Conservation (phyloP, 2,329 filamentous ascomycete genomes). For the Fusarium virguliforme region DNA sequence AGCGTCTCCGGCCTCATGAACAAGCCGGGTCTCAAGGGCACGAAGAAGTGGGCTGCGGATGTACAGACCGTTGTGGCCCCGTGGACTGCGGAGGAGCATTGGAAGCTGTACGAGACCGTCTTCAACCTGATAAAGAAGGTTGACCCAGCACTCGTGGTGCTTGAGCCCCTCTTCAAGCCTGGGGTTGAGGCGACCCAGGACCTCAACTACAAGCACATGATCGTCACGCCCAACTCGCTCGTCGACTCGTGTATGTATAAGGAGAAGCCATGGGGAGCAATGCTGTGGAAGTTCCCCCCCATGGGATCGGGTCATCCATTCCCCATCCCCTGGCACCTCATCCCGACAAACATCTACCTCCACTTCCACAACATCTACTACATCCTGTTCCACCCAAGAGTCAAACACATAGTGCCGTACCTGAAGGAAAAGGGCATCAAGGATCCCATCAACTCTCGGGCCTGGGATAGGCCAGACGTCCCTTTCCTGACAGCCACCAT, state of each 20-base stretch:
- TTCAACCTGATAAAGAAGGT: slow-evolving; percentile 51
- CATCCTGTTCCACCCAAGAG: slow-evolving; percentile 24
- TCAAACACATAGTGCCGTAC: slow-evolving; percentile 51
- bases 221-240: slow-evolving; percentile 63
- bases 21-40: slow-evolving; percentile 43
- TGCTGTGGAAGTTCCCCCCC: slow-evolving; percentile 60
- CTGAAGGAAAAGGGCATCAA: slow-evolving; percentile 51
- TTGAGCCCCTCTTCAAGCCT: slow-evolving; percentile 54
- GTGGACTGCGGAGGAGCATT: slow-evolving; percentile 54
- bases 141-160: slow-evolving; percentile 53
- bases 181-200: slow-evolving; percentile 46
- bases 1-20: slow-evolving; percentile 37
- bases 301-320: slow-evolving; percentile 61
- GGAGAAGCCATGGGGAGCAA: slow-evolving; percentile 60
- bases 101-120: slow-evolving; percentile 49
- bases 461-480: slow-evolving; percentile 44
- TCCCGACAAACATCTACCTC: slow-evolving; percentile 60
- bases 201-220: slow-evolving; percentile 52
- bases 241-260: slow-evolving; percentile 57
- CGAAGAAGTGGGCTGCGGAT: slow-evolving; percentile 29
- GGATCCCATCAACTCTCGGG: slow-evolving; percentile 43
- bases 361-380: slow-evolving; percentile 41
- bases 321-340: slow-evolving; percentile 61
- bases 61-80: slow-evolving; percentile 48
- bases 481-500: slow-evolving; percentile 50